Evolutionary conservation across 768 basidiomycete species (phyloP).

Genomic region (Boletus speciosus): DNA sequence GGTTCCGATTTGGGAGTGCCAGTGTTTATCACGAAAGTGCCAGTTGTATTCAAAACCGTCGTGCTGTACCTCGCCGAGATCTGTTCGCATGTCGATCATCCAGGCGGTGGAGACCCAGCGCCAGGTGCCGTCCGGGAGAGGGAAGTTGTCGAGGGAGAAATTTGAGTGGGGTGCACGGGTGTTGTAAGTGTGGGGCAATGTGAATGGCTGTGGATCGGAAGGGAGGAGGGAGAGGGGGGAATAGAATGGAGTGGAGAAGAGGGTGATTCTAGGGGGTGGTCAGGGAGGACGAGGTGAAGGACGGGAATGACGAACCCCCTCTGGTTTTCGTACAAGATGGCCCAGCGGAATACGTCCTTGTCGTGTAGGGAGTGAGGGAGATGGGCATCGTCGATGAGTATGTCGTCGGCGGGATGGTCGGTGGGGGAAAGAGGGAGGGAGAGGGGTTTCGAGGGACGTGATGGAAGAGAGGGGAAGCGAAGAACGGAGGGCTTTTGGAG

Average conservation of each 20-base stretch:
- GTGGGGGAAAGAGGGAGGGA: neutral
- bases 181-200: slow-evolving; percentile 44
- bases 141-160: slow-evolving; percentile 58
- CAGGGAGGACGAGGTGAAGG: slow-evolving; percentile 1
- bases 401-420: slow-evolving; percentile 16
- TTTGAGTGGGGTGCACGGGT: slow-evolving; percentile 48
- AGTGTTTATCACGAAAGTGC: slow-evolving; percentile 61
- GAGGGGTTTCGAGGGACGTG: slow-evolving; percentile 11
- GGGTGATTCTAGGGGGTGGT: slow-evolving; percentile 44
- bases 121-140: slow-evolving; percentile 79
- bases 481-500: slow-evolving; percentile 34
- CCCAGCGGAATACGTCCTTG: slow-evolving; percentile 69
- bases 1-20: slow-evolving; percentile 60
- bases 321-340: slow-evolving; percentile 78
- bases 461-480: slow-evolving; percentile 32
- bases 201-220: slow-evolving; percentile 71
- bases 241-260: slow-evolving; percentile 73
- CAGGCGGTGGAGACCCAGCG: slow-evolving; percentile 75
- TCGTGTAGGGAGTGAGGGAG: slow-evolving; percentile 29
- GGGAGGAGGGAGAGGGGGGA: slow-evolving; percentile 68
- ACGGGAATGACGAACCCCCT: slow-evolving; percentile 52
- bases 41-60: slow-evolving; percentile 89
- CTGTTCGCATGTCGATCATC: slow-evolving; percentile 88
- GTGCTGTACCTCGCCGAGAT: slow-evolving; percentile 69
- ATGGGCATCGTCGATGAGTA: slow-evolving; percentile 29